Conservation (phyloP, 441 rosid genomes). For the Arabidopsis lyrata region DNA sequence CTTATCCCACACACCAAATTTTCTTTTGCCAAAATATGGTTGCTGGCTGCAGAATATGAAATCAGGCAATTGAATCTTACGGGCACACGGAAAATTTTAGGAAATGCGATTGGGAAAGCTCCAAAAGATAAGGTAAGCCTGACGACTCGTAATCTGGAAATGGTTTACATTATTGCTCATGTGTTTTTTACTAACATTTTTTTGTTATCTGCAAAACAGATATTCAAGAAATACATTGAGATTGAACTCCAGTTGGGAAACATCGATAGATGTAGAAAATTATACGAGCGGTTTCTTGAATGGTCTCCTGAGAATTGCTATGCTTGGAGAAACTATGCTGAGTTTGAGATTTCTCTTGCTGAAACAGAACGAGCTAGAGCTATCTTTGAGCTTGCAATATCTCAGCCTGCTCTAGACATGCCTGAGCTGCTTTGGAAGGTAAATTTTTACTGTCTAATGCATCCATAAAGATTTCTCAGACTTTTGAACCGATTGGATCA, state of each 20-base stretch:
- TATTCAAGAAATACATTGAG: constrained; percentile 2
- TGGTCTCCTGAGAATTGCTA: neutral
- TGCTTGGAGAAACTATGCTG: neutral
- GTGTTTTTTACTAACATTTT: neutral
- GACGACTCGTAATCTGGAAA: too few species aligned
- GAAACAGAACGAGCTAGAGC: neutral
- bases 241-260: neutral
- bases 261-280: neutral
- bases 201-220: neutral
- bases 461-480: neutral
- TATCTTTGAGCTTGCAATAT: constrained; percentile 6
- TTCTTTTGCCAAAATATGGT: too few species aligned
- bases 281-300: constrained; percentile 1
- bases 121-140: neutral
- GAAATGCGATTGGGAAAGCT: too few species aligned
- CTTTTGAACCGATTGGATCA: neutral
- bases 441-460: neutral
- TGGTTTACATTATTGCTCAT: neutral
- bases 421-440: neutral
- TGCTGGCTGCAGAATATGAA: too few species aligned
- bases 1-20: too few species aligned
- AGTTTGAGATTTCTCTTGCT: neutral
- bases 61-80: too few species aligned
- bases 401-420: neutral
- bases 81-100: too few species aligned